Evolutionary conservation across 2,329 filamentous ascomycete genomes (phyloP), one percentile per base, ranked within the genome.

Genomic region (Pleomassaria siparia): DNA sequence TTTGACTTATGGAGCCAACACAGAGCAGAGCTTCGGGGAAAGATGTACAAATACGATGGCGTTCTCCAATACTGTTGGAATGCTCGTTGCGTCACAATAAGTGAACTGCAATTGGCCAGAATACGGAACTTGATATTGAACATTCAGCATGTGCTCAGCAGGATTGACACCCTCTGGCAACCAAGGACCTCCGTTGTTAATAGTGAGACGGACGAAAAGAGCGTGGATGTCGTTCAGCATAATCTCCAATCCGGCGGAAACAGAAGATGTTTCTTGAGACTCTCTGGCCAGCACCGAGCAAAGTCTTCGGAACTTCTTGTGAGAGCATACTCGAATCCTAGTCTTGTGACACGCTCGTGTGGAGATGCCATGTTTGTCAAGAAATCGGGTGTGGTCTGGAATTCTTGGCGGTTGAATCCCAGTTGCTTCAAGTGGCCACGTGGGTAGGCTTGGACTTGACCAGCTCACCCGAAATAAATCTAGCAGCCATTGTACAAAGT

Each of bases 361-460:
- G 73, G 32, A 26, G 60, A 67, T 2, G 82, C 88, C 53, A 90
- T 81, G 1, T 84, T 87, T 0, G 86, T 90, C 20, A 90, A 68
- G 64, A 90, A 91, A 59, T 91, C 87, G 1, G 82, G 82, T 0
- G 83, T 84, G 0, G 85, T 89, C 78, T 84, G 82, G 10, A 86
- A 55, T 12, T 81, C 76, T 0, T 86, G 86, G 56, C 86, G 87
- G 13, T 81, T 75, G 55, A 90, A 91, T 0, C 88, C 88, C 5
- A 91, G 73, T 9, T 79, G 70, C 32, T 83, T 73, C 52, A 91
- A 91, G 63, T n/a, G n/a, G n/a, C n/a, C n/a, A n/a, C n/a, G n/a
- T n/a, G n/a, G n/a, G n/a, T 89, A 91, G 16, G 74, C 67, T 58
- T 81, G 85, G 1, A 87, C 88, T 10, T 80, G 71, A 7, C 78